A percentile compares a stretch with the other conserved stretches of the same genome.
Evolutionary conservation across 2,329 filamentous ascomycete genomes (phyloP).

Genomic region (Didymella pinodella): DNA sequence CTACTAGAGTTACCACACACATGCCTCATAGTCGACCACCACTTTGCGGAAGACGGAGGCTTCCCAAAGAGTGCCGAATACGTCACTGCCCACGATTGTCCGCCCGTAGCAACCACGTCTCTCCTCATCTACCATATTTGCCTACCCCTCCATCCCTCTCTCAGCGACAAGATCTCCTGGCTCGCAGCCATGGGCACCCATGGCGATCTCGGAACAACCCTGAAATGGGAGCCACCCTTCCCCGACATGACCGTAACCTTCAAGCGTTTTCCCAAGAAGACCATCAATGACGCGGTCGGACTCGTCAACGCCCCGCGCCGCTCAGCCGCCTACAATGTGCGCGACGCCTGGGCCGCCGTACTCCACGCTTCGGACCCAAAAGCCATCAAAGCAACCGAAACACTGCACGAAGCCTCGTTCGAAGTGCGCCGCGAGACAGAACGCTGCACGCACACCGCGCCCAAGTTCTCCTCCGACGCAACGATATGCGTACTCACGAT

Average conservation of each 20-base stretch:
- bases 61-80: conserved; percentile 65
- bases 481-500: conserved; percentile 71
- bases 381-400: conserved; percentile 59
- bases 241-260: conserved; percentile 70
- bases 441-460: conserved; percentile 67
- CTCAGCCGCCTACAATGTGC: conserved; percentile 67
- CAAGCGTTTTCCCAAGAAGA: conserved; percentile 68
- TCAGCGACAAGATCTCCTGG: conserved; percentile 64
- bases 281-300: conserved; percentile 68
- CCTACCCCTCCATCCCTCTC: conserved; percentile 60
- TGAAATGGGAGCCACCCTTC: conserved; percentile 73
- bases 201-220: conserved; percentile 69
- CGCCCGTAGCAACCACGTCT: conserved; percentile 71
- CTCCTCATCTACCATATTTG: conserved; percentile 72
- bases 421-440: conserved; percentile 70
- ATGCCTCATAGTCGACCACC: conserved; percentile 71
- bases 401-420: conserved; percentile 62
- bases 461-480: conserved; percentile 69
- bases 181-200: conserved; percentile 71
- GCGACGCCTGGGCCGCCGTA: conserved; percentile 67
- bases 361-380: conserved; percentile 59
- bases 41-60: conserved; percentile 63
- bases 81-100: conserved; percentile 69
- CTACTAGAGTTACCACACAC: conserved; percentile 61
- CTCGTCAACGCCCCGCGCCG: conserved; percentile 71